Evolutionary conservation across 2,329 filamentous ascomycete species (phyloP).

Genomic region (Cercospora sp.): DNA sequence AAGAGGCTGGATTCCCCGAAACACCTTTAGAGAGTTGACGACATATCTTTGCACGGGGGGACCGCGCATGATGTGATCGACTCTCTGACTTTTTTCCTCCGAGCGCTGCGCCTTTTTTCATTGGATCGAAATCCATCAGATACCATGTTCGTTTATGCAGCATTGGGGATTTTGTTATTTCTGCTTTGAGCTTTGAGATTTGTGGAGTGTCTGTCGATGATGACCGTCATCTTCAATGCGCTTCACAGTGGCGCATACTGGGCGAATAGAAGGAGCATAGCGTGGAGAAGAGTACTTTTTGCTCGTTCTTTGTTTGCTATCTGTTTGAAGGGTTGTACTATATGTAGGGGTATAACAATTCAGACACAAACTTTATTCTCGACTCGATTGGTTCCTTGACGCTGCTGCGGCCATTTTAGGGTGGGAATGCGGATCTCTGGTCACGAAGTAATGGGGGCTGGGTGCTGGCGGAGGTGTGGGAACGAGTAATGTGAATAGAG

Average conservation of each 20-base stretch:
- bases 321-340: not conserved
- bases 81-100: not conserved
- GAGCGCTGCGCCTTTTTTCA: not conserved
- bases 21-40: not conserved
- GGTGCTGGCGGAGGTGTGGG: not conserved
- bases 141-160: constrained; percentile 32
- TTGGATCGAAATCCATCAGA: constrained; percentile 21
- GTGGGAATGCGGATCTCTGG: too few species aligned
- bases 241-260: not conserved
- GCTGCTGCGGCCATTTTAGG: not conserved
- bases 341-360: not conserved
- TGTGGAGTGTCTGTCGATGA: not conserved
- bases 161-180: constrained; percentile 16
- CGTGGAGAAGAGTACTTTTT: not conserved
- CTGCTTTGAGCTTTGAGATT: not conserved
- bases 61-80: not conserved
- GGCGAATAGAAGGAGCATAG: constrained; percentile 1
- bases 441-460: not conserved
- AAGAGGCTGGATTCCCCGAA: constrained; percentile 13
- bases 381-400: not conserved
- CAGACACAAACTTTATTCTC: not conserved
- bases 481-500: not conserved
- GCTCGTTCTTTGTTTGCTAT: not conserved
- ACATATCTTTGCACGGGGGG: not conserved
- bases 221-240: not conserved